These are phyloP conservation scores for Dryas octopetala DNA, from an alignment of 306 rosid genomes.

Conservation along the genomic window DNA sequence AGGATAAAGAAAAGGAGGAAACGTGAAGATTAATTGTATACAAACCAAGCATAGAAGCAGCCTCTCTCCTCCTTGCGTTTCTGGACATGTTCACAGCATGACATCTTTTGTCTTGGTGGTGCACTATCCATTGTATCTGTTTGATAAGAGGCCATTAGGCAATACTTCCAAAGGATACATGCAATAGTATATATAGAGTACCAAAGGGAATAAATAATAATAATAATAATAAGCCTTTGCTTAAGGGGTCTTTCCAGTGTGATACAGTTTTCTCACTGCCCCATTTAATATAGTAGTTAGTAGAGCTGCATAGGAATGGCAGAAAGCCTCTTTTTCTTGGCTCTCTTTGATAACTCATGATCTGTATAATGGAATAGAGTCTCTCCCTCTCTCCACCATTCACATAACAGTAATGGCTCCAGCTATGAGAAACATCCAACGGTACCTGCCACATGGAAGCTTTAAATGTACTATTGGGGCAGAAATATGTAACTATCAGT, in stretches of 20 bases:
- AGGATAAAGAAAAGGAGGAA: conserved; percentile 5
- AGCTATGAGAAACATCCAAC: not conserved
- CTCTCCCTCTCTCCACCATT: not conserved
- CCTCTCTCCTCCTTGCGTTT: conserved; percentile 50
- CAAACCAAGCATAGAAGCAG: conserved; percentile 51
- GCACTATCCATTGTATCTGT: conserved; percentile 36
- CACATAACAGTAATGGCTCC: not conserved
- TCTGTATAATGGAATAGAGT: not conserved
- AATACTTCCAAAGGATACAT: not conserved
- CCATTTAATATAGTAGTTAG: conserved; percentile 10
- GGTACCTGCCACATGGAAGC: conserved; percentile 12
- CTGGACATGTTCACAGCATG: conserved; percentile 44
- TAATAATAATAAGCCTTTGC: not conserved
- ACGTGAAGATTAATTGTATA: conserved; percentile 7
- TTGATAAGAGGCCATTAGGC: not conserved
- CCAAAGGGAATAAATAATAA: not conserved
- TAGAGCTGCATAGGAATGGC: not conserved
- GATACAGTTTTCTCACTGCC: not conserved
- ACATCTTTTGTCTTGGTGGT: conserved; percentile 43
- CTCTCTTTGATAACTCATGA: not conserved
- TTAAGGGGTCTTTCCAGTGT: not conserved
- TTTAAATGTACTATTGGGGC: conserved; percentile 2
- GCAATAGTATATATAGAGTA: not conserved
- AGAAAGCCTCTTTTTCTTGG: not conserved
- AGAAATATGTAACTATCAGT: not conserved